Conservation (phyloP, 306 rosid species). For the Boehmeria nivea region DNA sequence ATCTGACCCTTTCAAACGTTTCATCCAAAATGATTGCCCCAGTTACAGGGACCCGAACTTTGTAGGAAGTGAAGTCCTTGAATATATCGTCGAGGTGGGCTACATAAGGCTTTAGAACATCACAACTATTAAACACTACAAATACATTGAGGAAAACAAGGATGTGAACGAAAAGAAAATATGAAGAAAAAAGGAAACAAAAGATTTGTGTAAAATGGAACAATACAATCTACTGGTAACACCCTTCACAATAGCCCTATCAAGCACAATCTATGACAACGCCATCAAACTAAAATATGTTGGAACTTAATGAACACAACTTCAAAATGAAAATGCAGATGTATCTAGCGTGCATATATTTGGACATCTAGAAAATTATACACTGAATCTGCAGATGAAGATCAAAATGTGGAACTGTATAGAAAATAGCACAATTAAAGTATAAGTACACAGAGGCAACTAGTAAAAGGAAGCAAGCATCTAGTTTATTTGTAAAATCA, state of each 20-base stretch:
- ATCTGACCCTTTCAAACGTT: conserved; percentile 85
- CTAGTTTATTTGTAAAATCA: too few relatives aligned
- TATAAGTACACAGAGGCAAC: too few relatives aligned
- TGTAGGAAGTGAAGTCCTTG: conserved; percentile 95
- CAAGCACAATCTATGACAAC: neutral
- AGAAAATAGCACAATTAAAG: too few relatives aligned
- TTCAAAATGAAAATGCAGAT: too few relatives aligned
- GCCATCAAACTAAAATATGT: neutral
- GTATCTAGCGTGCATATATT: too few relatives aligned
- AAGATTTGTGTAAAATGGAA: too few relatives aligned
- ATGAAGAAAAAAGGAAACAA: too few relatives aligned
- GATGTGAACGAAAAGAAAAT: neutral
- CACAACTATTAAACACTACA: conserved; percentile 87
- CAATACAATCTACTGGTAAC: neutral
- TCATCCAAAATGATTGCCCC: conserved; percentile 97
- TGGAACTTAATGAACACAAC: neutral
- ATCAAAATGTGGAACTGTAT: too few relatives aligned
- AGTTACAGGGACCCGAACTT: conserved; percentile 96
- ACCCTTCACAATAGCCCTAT: neutral
- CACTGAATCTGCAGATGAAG: too few relatives aligned
- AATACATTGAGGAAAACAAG: conserved; percentile 46
- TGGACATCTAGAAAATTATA: too few relatives aligned
- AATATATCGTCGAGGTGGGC: conserved; percentile 90
- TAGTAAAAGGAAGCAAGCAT: too few relatives aligned
- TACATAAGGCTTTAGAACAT: conserved; percentile 91